Base-by-base conservation (phyloP, 164 flowering plant species). In the Chimonanthus praecox region DNA sequence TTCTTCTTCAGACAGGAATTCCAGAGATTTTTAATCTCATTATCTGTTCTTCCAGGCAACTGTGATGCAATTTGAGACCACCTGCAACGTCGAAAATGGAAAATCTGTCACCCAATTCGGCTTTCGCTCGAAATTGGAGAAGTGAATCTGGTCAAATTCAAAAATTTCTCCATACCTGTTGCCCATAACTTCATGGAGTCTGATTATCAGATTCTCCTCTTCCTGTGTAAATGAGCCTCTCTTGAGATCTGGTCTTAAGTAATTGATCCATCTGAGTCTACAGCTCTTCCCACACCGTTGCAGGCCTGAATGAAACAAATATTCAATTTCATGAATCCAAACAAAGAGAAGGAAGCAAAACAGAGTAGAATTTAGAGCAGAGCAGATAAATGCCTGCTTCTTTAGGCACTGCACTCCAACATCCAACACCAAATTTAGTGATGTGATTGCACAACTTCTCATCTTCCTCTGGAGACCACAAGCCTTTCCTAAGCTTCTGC, bases 31-130 rank as follows among this genome's bases (percentile, higher is more conserved):
- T 94, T 94, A 16, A 94, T 94, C 77, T 91, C 97, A 66, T 91
- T 91, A 67, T 91, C 98, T 1, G 97, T 94, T 80, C 97, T 87
- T 81, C 98, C 98, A 0, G 97, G 97, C 54, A 94, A 78, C 74
- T 88, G 91, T n/a, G 96, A 91, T 67, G 97, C 97, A 79, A 94
- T 94, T 74, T 92, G 98, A 51, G 98, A 94, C 98, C 98, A 94
- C 76, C 98, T 94, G 87, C 76, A 76, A 68, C 46, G 15, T 43
- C 8, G 9, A 16, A 61, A 13, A 70, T 13, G 47, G 71, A 44
- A 75, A 49, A 60, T 8, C 43, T 71, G 65, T 18, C 43, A 68
- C 11, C 21, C 48, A 2, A 47, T 4, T 15, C 49, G 8, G 18
- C 47, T 5, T n/a, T 13, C n/a, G 44, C 70, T 54, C 70, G 16